Conservation (phyloP, 768 basidiomycete genomes). For the Tylopilus felleus region DNA sequence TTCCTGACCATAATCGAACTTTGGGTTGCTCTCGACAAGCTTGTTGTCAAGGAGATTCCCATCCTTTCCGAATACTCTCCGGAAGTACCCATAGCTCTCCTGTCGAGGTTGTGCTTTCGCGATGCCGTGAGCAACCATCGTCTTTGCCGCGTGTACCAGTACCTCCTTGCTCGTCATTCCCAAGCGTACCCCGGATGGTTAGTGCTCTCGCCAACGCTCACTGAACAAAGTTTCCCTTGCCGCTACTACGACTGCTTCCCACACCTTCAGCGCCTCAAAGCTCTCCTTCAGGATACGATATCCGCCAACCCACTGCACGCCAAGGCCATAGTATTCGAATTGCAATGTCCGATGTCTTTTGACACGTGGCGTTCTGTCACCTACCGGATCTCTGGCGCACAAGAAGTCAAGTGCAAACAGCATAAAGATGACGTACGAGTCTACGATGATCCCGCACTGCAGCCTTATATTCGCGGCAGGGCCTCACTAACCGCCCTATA, state of each 20-base stretch:
- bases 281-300: neutral
- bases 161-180: neutral
- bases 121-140: neutral
- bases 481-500: neutral
- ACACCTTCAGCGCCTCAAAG: neutral
- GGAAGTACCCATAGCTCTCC: neutral
- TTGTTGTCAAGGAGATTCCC: neutral
- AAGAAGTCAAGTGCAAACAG: neutral
- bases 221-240: neutral
- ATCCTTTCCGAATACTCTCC: neutral
- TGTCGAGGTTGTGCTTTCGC: neutral
- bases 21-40: neutral
- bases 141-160: neutral
- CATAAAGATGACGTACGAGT: neutral
- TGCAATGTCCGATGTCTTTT: neutral
- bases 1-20: neutral
- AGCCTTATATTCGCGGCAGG: neutral
- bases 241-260: neutral
- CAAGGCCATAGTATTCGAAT: neutral
- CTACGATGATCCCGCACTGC: neutral
- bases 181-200: neutral
- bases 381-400: neutral
- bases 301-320: neutral
- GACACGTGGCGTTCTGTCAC: neutral
- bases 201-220: neutral